These are phyloP conservation scores for Neonectria faginata DNA, from an alignment of 2,329 filamentous ascomycete species.

Conservation along the genomic window DNA sequence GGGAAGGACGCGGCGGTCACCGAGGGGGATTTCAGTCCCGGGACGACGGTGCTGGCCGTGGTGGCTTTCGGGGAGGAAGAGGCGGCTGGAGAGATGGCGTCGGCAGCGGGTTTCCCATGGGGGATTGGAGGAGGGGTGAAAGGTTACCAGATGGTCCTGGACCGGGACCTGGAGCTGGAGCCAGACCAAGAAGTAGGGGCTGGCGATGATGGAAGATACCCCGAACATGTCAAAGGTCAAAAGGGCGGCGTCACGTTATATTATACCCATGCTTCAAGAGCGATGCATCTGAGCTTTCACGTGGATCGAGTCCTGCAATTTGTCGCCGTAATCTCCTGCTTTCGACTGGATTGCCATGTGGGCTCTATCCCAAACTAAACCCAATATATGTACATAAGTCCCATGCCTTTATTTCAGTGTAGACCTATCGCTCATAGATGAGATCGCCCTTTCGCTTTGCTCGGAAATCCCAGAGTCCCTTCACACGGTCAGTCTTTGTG, in stretches of 20 bases:
- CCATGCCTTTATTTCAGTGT: slow-evolving; percentile 23
- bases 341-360: slow-evolving; percentile 36
- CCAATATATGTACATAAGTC: slow-evolving; percentile 58
- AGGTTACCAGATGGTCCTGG: slow-evolving; percentile 65
- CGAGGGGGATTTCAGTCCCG: slow-evolving; percentile 43
- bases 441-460: slow-evolving; percentile 90
- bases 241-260: slow-evolving; percentile 31
- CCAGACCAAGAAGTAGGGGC: slow-evolving; percentile 45
- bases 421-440: slow-evolving; percentile 78
- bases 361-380: slow-evolving; percentile 46
- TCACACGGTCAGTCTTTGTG: slow-evolving; percentile 40
- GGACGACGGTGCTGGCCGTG: slow-evolving; percentile 49
- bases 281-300: slow-evolving; percentile 27
- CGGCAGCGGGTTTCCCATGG: slow-evolving; percentile 57
- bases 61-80: slow-evolving; percentile 51
- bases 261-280: slow-evolving; percentile 46
- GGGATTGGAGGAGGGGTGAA: slow-evolving; percentile 77
- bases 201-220: slow-evolving; percentile 43
- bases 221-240: not conserved
- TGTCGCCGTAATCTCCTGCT: slow-evolving; percentile 28
- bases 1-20: slow-evolving; percentile 41
- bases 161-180: slow-evolving; percentile 41
- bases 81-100: slow-evolving; percentile 55
- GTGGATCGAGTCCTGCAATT: not conserved
- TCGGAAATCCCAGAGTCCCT: slow-evolving; percentile 89